These are phyloP conservation scores for Stenocarpella maydis DNA, from an alignment of 2,329 filamentous ascomycete genomes.

Conservation along the genomic window DNA sequence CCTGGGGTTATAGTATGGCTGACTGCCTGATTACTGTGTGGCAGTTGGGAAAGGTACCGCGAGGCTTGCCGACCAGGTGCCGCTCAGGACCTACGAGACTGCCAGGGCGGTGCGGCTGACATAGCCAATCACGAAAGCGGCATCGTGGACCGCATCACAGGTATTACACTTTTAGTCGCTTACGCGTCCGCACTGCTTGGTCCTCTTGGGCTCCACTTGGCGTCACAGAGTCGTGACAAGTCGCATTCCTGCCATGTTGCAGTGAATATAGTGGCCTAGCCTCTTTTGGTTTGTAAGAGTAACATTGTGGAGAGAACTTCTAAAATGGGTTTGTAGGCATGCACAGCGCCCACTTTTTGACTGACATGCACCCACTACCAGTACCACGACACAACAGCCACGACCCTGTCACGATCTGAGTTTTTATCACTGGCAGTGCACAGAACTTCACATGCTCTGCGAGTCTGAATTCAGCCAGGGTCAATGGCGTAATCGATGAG, in stretches of 20 bases:
- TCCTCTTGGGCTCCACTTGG: background rate
- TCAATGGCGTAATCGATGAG: background rate
- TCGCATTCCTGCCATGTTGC: background rate
- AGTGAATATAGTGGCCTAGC: background rate
- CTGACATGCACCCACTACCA: background rate
- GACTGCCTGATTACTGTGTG: too few relatives aligned
- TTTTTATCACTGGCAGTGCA: background rate
- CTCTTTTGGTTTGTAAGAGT: background rate
- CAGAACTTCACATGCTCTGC: background rate
- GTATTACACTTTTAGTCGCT: too few relatives aligned
- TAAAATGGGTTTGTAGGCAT: slow-evolving; percentile 5
- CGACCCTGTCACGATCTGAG: background rate
- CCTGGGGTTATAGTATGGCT: too few relatives aligned
- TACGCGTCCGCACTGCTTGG: background rate
- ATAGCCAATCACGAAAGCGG: too few relatives aligned
- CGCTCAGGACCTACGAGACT: too few relatives aligned
- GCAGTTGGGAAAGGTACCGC: too few relatives aligned
- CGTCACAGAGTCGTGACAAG: background rate
- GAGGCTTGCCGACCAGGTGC: too few relatives aligned
- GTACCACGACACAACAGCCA: background rate
- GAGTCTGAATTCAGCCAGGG: too few relatives aligned
- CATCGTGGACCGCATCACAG: too few relatives aligned
- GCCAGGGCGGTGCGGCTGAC: too few relatives aligned
- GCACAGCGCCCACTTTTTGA: slow-evolving; percentile 4
- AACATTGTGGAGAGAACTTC: slow-evolving; percentile 4